Conservation (phyloP, 345 rosid species). For the Lumnitzera littorea region DNA sequence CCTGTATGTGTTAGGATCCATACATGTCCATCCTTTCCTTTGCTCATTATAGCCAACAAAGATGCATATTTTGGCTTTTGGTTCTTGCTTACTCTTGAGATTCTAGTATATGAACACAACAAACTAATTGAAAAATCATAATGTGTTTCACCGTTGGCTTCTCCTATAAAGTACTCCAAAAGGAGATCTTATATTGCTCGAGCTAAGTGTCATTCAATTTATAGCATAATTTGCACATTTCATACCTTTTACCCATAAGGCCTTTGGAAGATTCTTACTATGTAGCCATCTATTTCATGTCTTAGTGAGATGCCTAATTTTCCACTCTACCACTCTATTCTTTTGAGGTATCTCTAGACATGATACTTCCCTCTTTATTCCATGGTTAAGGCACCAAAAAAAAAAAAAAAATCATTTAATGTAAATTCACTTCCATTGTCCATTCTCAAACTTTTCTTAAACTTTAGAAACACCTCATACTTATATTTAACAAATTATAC, state of each 20-base stretch:
- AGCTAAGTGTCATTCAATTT: conserved; percentile 2
- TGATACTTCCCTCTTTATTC: conserved; percentile 3
- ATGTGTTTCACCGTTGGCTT: background rate
- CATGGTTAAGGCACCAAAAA: background rate
- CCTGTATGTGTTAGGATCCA: no score
- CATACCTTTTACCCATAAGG: conserved; percentile 6
- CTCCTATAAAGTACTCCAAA: no score
- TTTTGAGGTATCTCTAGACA: background rate
- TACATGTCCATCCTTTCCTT: no score
- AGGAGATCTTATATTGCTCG: no score
- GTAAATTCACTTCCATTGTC: conserved; percentile 5
- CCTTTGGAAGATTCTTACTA: conserved; percentile 1
- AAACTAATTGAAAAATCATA: conserved; percentile 6
- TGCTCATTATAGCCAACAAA: no score
- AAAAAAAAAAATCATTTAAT: background rate
- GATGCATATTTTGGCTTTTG: no score
- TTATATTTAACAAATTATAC: conserved; percentile 3
- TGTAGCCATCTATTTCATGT: conserved; percentile 9
- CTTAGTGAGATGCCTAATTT: conserved; percentile 5
- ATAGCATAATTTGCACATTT: conserved; percentile 5
- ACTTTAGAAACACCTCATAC: background rate
- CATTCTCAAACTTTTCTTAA: background rate
- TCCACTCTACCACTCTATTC: conserved; percentile 3
- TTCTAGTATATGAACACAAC: conserved; percentile 1
- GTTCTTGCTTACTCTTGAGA: no score